These are phyloP conservation scores for Globisporangium spinosum DNA, from an alignment of 352 stramenopile genomes.

Conservation along the genomic window DNA sequence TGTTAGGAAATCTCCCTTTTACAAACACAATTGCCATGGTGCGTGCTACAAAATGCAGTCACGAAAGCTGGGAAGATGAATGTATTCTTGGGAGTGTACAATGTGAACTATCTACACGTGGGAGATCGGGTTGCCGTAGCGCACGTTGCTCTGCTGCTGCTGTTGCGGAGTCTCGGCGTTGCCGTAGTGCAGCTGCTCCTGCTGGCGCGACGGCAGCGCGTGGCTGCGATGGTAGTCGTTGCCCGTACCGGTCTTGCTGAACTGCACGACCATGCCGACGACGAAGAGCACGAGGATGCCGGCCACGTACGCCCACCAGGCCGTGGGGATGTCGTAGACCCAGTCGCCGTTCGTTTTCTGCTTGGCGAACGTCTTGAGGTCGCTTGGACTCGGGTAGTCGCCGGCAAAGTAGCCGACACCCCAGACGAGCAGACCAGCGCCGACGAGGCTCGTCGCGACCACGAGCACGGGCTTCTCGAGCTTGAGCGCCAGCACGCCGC, in stretches of 20 bases:
- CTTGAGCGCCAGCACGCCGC: slow-evolving; percentile 38
- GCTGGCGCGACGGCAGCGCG: slow-evolving; percentile 9
- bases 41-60: background rate
- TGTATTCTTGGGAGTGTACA: background rate
- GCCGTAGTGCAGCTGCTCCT: slow-evolving; percentile 1
- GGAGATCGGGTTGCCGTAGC: slow-evolving; percentile 17
- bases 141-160: slow-evolving; percentile 12
- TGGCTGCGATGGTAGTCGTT: slow-evolving; percentile 17
- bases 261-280: slow-evolving; percentile 55
- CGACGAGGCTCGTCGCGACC: slow-evolving; percentile 47
- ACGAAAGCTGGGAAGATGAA: background rate
- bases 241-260: slow-evolving; percentile 46
- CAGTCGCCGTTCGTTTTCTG: slow-evolving; percentile 36
- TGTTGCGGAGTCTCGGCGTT: slow-evolving; percentile 11
- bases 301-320: slow-evolving; percentile 58
- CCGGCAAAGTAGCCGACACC: slow-evolving; percentile 63
- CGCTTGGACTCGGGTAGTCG: slow-evolving; percentile 45
- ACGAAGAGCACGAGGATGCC: slow-evolving; percentile 51
- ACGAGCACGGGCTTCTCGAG: slow-evolving; percentile 57
- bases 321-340: slow-evolving; percentile 51
- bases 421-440: slow-evolving; percentile 45
- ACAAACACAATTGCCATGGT: no score
- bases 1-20: no score
- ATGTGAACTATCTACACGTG: slow-evolving; percentile 11
- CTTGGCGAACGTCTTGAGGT: slow-evolving; percentile 43